A percentile compares a stretch with the other conserved stretches of the same genome.
phyloP scores from a whole-genome alignment of 768 basidiomycete genomes.

The Candolleomyces aberdarensis region DNA sequence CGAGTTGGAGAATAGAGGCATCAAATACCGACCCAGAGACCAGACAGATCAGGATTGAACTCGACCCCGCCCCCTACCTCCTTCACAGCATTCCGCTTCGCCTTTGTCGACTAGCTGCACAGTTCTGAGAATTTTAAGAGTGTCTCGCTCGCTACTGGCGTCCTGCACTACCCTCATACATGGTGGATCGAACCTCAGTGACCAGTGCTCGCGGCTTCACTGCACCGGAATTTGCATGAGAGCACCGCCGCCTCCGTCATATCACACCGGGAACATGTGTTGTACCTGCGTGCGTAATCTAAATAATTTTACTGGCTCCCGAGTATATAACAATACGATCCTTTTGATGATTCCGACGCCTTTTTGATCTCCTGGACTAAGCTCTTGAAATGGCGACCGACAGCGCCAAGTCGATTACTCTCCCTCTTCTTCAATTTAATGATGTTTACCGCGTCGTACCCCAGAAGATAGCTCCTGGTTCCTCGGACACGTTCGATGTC shows the following conservation, averaged over 20 bases:
- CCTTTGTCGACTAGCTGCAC: no score
- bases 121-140: no score
- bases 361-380: background rate
- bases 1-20: conserved; percentile 71
- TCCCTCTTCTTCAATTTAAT: conserved; percentile 68
- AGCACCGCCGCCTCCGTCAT: no score
- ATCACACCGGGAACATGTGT: background rate
- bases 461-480: conserved; percentile 57
- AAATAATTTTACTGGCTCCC: background rate
- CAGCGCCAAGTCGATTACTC: conserved; percentile 9
- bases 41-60: conserved; percentile 68
- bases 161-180: no score
- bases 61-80: background rate
- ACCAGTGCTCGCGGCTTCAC: no score
- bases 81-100: background rate
- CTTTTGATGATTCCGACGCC: background rate
- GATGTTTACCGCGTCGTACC: conserved; percentile 81
- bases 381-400: background rate
- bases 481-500: conserved; percentile 73
- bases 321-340: background rate
- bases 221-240: no score
- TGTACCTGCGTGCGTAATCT: no score
- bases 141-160: no score
- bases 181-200: no score
- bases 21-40: conserved; percentile 85